phyloP scores from a whole-genome alignment of 148 eudicot genomes.

The Rhododendron henanense region DNA sequence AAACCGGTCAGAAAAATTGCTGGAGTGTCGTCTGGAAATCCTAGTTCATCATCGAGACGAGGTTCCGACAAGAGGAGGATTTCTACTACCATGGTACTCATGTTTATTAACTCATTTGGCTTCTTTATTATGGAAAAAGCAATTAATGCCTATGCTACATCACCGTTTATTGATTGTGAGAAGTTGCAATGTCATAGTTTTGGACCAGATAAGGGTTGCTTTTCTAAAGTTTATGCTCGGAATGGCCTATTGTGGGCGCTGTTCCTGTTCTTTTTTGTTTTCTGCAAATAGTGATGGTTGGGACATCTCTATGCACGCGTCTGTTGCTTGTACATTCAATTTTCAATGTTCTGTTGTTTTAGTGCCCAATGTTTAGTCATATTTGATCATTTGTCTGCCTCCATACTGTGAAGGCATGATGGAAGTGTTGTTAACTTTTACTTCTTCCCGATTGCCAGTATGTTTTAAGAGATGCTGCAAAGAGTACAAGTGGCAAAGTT shows the following conservation, averaged over 20 bases:
- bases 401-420: not conserved
- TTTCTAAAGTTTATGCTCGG: not conserved
- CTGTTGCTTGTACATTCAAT: not conserved
- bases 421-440: not conserved
- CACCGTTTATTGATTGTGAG: not conserved
- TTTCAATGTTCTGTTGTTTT: not conserved
- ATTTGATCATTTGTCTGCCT: not conserved
- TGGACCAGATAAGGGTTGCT: not conserved
- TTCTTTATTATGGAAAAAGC: not conserved
- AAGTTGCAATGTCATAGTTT: not conserved
- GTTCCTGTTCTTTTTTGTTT: not conserved
- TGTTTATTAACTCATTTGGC: not conserved
- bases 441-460: constrained; percentile 40
- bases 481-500: constrained; percentile 60
- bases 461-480: constrained; percentile 57
- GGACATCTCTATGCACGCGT: not conserved
- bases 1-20: constrained; percentile 43
- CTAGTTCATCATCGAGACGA: constrained; percentile 52
- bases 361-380: not conserved
- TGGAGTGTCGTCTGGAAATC: constrained; percentile 40
- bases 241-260: not conserved
- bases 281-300: not conserved
- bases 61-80: constrained; percentile 47
- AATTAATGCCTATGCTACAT: not conserved
- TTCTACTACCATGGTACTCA: constrained; percentile 46